Percentiles rank a stretch among this genome's conserved stretches.
phyloP scores from a whole-genome alignment of 768 basidiomycete genomes.

The Lactarius tabidus region DNA sequence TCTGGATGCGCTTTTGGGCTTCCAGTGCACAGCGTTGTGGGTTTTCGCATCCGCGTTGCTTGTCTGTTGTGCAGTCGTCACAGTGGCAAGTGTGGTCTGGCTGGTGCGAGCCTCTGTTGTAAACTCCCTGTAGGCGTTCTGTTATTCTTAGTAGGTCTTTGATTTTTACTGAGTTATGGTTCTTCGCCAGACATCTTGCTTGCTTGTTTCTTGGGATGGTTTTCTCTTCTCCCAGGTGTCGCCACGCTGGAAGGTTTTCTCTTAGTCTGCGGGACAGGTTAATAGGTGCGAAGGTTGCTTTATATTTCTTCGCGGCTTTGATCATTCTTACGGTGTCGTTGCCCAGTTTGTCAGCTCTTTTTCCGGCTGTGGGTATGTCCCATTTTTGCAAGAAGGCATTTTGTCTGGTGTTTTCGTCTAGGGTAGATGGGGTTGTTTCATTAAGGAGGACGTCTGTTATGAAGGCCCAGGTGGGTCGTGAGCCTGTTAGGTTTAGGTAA shows the following conservation, averaged over 20 bases:
- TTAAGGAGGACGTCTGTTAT: background rate
- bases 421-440: background rate
- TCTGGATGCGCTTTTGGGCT: no score
- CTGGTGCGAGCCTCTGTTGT: no score
- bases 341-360: no score
- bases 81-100: no score
- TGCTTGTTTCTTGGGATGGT: background rate
- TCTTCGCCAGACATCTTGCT: slow-evolving; percentile 2
- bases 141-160: no score
- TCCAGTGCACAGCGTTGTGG: no score
- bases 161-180: no score
- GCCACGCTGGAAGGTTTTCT: slow-evolving; percentile 20
- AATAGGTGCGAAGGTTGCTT: background rate
- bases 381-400: slow-evolving; percentile 22
- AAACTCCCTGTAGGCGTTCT: no score
- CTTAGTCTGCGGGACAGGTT: background rate
- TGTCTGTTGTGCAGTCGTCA: no score
- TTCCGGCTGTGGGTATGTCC: background rate
- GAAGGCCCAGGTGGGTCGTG: slow-evolving; percentile 21
- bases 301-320: background rate
- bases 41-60: no score
- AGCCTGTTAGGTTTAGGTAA: slow-evolving; percentile 1
- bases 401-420: fast-evolving
- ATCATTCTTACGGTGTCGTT: no score
- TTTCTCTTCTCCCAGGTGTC: background rate